phyloP scores from a whole-genome alignment of 2,329 filamentous ascomycete genomes.

The Cadophora malorum region DNA sequence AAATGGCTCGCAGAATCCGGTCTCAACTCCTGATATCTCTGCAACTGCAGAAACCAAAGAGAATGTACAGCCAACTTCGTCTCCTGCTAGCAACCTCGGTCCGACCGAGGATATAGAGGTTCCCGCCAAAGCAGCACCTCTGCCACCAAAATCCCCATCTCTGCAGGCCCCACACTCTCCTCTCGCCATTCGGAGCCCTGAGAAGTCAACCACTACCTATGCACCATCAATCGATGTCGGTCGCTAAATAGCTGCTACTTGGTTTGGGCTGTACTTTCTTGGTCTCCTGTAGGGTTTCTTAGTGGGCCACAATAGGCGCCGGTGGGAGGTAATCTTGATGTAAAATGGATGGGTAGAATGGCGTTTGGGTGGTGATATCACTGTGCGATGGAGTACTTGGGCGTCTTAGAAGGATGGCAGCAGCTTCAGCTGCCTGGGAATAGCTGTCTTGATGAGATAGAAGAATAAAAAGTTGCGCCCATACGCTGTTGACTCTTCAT shows the following conservation, averaged over 20 bases:
- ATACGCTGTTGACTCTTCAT: not conserved
- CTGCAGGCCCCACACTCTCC: constrained; percentile 34
- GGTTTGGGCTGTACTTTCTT: not conserved
- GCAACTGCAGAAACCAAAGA: constrained; percentile 17
- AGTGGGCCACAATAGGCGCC: not conserved
- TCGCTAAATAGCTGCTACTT: constrained; percentile 27
- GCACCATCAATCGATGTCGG: constrained; percentile 39
- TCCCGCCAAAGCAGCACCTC: constrained; percentile 16
- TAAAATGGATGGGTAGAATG: constrained; percentile 25
- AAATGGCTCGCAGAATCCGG: constrained; percentile 7
- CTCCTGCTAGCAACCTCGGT: constrained; percentile 18
- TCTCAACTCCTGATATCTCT: not conserved
- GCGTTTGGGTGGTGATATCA: constrained; percentile 11
- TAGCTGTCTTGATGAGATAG: not conserved
- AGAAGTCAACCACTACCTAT: constrained; percentile 54
- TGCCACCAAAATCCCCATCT: constrained; percentile 26
- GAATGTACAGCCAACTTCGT: constrained; percentile 21
- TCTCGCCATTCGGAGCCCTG: constrained; percentile 66
- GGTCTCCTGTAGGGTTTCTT: not conserved
- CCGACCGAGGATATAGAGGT: not conserved
- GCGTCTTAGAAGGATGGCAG: not conserved
- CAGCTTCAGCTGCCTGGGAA: not conserved
- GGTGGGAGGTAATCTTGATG: constrained; percentile 9
- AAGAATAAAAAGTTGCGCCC: not conserved
- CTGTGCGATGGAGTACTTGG: not conserved